Percentiles rank a stretch among this genome's conserved stretches.
Conservation (phyloP, 352 stramenopile species). For the Paralagenidium karlingii region DNA sequence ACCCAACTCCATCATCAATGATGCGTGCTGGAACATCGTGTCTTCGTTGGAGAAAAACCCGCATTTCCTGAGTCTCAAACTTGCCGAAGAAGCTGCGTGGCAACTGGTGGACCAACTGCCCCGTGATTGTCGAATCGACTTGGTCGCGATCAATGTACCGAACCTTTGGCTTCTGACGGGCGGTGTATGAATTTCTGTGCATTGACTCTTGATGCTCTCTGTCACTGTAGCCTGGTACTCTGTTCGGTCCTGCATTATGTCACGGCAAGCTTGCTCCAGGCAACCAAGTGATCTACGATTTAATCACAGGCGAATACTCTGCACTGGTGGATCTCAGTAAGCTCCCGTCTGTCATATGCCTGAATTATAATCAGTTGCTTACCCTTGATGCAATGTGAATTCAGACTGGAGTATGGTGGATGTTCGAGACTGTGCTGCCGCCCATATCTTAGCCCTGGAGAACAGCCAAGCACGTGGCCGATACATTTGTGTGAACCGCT, state of each 20-base stretch:
- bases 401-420: constrained; percentile 79
- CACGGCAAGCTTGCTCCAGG: constrained; percentile 74
- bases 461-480: constrained; percentile 71
- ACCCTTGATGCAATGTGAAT: background rate
- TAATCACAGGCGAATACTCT: constrained; percentile 79
- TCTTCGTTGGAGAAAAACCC: constrained; percentile 76
- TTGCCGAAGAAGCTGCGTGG: constrained; percentile 79
- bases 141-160: constrained; percentile 81
- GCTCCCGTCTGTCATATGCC: background rate
- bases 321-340: constrained; percentile 75
- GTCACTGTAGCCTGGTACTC: constrained; percentile 39
- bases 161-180: too few relatives aligned
- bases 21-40: constrained; percentile 77
- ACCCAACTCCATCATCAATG: constrained; percentile 70
- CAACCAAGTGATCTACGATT: constrained; percentile 81
- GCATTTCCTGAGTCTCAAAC: constrained; percentile 80
- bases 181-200: background rate
- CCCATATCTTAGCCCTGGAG: constrained; percentile 70
- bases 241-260: constrained; percentile 70
- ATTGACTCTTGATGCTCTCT: background rate
- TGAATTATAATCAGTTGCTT: background rate
- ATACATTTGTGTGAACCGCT: constrained; percentile 81
- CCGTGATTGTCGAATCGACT: constrained; percentile 65
- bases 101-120: constrained; percentile 80
- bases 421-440: constrained; percentile 70